Base-by-base conservation (phyloP, 768 basidiomycete genomes). In the Amanita fuliginea region DNA sequence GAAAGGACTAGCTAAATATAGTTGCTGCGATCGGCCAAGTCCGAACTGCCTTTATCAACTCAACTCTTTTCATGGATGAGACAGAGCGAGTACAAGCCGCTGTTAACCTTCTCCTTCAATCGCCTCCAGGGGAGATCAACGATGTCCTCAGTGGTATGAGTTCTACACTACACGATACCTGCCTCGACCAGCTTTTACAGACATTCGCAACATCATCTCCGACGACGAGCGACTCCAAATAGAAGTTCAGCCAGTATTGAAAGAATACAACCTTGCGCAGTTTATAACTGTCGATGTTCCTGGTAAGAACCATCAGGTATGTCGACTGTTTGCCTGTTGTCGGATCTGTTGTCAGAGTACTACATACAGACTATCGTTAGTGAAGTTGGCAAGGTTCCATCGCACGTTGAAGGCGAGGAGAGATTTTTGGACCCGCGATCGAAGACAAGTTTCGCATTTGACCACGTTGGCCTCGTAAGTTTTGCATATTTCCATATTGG, bases 81-180 rank as follows among this genome's bases (percentile, higher is more conserved):
- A 65, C 70, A 46, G 80, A 84, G 59, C 79, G 83, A 24, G 79
- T 89, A 41, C 70, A 79, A 59, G 75, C 76, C 6, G 93, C 86
- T 19, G 81, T 86, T 21, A 73, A 72, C 28, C 88, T 96, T 59
- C 70, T 98, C 26, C 73, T 89, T 0, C 94, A 96, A 62, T 82
- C 90, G 1, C 94, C 94, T 21, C 94, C 94, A 0, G 94, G 94
- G 40, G 88, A 98, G 70, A 92, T 97, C 56, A 96, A 95, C 64
- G 94, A 97, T 68, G 93, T 96, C 14, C 72, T 97, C 47, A 89
- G 89, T 58, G 92, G 91, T 89, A 52, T 54, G 66, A 47, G 40
- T n/a, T 42, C 53, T 39, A 26, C 18, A 26, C 16, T 39, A 46
- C 28, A 32, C 37, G 18, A 47, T 28, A 8, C 19, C 35, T 21